A percentile compares a stretch with the other conserved stretches of the same genome.
Conservation (phyloP, 768 basidiomycete genomes). For the Termitomyces titanicus region DNA sequence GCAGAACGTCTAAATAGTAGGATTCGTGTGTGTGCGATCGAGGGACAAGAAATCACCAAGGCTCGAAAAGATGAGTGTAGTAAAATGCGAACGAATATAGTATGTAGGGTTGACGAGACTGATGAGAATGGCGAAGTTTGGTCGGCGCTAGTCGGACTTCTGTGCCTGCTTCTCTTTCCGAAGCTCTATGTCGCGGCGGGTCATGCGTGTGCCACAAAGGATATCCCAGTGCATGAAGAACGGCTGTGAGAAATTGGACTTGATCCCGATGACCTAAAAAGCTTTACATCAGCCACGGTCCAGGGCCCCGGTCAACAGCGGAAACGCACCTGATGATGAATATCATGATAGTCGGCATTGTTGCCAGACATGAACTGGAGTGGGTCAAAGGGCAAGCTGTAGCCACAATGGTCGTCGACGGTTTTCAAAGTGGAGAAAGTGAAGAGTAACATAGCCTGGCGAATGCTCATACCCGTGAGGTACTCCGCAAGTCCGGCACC, state of each 20-base stretch:
- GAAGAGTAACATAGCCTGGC: slow-evolving; percentile 86
- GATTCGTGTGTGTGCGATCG: neutral
- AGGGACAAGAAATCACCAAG: neutral
- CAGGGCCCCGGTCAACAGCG: neutral
- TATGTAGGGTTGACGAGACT: neutral
- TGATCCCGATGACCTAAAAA: slow-evolving; percentile 72
- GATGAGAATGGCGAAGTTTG: neutral
- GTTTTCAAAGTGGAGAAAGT: slow-evolving; percentile 84
- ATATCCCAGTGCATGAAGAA: slow-evolving; percentile 96
- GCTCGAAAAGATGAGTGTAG: neutral
- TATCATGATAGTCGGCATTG: slow-evolving; percentile 97
- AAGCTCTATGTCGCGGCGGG: slow-evolving; percentile 57
- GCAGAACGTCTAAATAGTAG: neutral
- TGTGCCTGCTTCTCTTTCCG: slow-evolving; percentile 35
- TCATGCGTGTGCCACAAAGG: slow-evolving; percentile 82
- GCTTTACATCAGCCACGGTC: neutral
- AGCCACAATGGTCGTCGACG: slow-evolving; percentile 95
- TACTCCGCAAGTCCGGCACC: slow-evolving; percentile 79
- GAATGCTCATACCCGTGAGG: slow-evolving; percentile 61
- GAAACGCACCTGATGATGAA: slow-evolving; percentile 82
- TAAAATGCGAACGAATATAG: neutral
- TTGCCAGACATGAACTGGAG: slow-evolving; percentile 82
- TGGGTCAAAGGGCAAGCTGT: slow-evolving; percentile 87
- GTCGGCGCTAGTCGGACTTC: slow-evolving; percentile 24
- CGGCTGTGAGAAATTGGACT: slow-evolving; percentile 93